Evolutionary conservation across 1,284 basidiomycete genomes (phyloP).

Genomic region (Ustilago shanxiensis): DNA sequence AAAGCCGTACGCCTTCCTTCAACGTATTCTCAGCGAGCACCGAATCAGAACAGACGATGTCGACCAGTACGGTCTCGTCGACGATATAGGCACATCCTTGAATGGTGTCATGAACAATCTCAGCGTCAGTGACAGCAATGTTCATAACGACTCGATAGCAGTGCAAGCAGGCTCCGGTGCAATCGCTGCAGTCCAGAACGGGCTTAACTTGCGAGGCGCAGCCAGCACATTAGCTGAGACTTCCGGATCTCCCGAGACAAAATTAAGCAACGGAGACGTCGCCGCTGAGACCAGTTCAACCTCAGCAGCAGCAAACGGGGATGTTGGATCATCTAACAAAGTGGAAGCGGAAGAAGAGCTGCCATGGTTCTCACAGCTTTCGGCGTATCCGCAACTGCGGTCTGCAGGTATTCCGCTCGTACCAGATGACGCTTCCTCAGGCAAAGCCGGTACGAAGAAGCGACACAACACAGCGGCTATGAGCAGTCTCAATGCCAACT

Average conservation of each 20-base stretch:
- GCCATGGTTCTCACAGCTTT: slow-evolving; percentile 62
- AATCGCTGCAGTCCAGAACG: slow-evolving; percentile 39
- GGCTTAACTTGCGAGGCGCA: slow-evolving; percentile 34
- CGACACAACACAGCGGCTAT: slow-evolving; percentile 18
- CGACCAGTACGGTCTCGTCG: slow-evolving; percentile 8
- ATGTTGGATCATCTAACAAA: background rate
- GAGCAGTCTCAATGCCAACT: slow-evolving; percentile 9
- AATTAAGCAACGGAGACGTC: background rate
- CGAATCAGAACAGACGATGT: slow-evolving; percentile 17
- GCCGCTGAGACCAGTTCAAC: background rate
- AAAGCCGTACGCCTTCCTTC: slow-evolving; percentile 45
- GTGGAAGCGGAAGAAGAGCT: slow-evolving; percentile 37
- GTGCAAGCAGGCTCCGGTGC: slow-evolving; percentile 30
- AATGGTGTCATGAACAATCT: background rate
- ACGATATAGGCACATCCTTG: slow-evolving; percentile 3
- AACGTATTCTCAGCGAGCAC: slow-evolving; percentile 51
- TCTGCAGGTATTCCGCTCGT: slow-evolving; percentile 51
- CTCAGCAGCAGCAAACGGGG: background rate
- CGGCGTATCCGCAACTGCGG: slow-evolving; percentile 52
- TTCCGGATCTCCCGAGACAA: slow-evolving; percentile 1
- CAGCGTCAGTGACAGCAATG: background rate
- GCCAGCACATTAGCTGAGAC: slow-evolving; percentile 33
- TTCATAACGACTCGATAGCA: slow-evolving; percentile 17
- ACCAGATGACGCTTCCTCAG: slow-evolving; percentile 31
- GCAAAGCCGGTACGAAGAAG: slow-evolving; percentile 22